Percentiles rank a stretch among this genome's conserved stretches.
Evolutionary conservation across 169 alveolate genomes (phyloP).

Genomic region (Cryptosporidium viatorum): DNA sequence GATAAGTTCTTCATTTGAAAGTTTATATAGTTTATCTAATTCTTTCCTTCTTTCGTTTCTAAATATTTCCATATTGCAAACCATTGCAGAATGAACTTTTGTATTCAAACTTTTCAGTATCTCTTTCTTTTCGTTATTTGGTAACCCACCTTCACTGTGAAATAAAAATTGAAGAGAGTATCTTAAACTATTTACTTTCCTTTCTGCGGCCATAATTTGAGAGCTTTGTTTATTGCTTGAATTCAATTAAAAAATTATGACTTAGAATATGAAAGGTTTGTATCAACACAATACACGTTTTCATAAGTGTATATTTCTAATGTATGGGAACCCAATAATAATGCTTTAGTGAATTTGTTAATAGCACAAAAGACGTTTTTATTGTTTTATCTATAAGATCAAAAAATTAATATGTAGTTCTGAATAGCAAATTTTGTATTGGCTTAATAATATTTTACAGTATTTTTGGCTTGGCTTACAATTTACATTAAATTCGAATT

Average conservation of each 20-base stretch:
- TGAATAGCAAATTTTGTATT: neutral
- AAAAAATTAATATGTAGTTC: neutral
- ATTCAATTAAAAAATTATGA: neutral
- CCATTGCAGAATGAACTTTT: conserved; percentile 43
- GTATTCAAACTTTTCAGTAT: neutral
- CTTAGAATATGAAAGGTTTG: neutral
- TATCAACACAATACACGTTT: neutral
- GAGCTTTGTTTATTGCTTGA: neutral
- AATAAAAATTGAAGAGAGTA: conserved; percentile 4
- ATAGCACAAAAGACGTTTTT: neutral
- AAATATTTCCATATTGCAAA: conserved; percentile 33
- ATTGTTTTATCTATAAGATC: too few species aligned
- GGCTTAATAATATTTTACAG: neutral
- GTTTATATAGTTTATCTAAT: neutral
- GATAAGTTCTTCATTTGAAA: conserved; percentile 5
- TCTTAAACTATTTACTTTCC: neutral
- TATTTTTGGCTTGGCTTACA: too few species aligned
- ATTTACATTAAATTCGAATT: too few species aligned
- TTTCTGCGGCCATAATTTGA: neutral
- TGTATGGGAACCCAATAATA: too few species aligned
- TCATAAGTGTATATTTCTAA: neutral
- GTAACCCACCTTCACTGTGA: neutral
- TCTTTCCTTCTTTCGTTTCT: conserved; percentile 39
- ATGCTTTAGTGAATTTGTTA: too few species aligned
- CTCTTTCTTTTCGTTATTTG: neutral